Conservation (phyloP, 305 asterid genomes). For the Rubia peregrina region DNA sequence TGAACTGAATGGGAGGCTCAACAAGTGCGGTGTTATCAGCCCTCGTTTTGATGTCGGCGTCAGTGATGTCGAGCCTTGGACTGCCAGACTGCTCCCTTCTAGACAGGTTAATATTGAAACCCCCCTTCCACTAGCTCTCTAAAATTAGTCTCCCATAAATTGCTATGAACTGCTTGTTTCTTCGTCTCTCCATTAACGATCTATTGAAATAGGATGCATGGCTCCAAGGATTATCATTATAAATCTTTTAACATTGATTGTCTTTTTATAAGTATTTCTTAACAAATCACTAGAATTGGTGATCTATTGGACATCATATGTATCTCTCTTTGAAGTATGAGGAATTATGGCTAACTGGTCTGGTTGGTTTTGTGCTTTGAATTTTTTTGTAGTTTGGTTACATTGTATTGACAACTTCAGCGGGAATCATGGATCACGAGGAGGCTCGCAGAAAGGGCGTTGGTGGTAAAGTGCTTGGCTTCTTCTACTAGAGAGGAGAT, state of each 20-base stretch:
- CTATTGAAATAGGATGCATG: too few species aligned
- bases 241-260: too few species aligned
- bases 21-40: slow-evolving; percentile 25
- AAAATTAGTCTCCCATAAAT: not conserved
- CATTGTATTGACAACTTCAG: slow-evolving; percentile 28
- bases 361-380: not conserved
- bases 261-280: too few species aligned
- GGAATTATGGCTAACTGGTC: not conserved
- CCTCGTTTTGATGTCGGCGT: slow-evolving; percentile 24
- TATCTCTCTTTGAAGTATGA: not conserved
- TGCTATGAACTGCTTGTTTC: not conserved
- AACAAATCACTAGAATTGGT: too few species aligned
- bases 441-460: slow-evolving; percentile 47
- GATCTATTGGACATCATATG: too few species aligned
- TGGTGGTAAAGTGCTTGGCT: slow-evolving; percentile 39
- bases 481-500: slow-evolving; percentile 24
- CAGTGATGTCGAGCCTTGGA: slow-evolving; percentile 23
- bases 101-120: slow-evolving; percentile 18
- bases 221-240: too few species aligned
- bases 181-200: too few species aligned
- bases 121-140: not conserved
- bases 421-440: slow-evolving; percentile 62
- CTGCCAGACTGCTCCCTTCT: slow-evolving; percentile 26
- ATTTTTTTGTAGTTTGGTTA: slow-evolving; percentile 23
- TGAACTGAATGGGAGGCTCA: slow-evolving; percentile 24